Conservation (phyloP, 192 early-diverging fungal species). For the Entomortierella parvispora region DNA sequence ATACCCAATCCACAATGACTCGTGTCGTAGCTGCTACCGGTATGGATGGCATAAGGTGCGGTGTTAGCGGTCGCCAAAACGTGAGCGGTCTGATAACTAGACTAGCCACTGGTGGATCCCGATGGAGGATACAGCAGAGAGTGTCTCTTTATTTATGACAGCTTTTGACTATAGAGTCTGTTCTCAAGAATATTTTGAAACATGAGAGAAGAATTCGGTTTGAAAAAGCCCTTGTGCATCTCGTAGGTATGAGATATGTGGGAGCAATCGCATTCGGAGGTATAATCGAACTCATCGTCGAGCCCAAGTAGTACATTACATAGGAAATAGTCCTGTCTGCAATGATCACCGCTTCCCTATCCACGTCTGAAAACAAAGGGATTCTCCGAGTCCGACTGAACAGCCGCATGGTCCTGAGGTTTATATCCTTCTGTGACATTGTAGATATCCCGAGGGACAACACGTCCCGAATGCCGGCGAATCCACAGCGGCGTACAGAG, state of each 20-base stretch:
- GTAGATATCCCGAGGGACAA: slow-evolving; percentile 15
- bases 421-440: slow-evolving; percentile 12
- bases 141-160: too few relatives aligned
- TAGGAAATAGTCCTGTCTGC: neutral
- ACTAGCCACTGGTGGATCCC: too few relatives aligned
- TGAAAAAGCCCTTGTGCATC: slow-evolving; percentile 12
- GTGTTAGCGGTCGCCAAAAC: too few relatives aligned
- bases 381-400: neutral
- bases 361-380: slow-evolving; percentile 10
- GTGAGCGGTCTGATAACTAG: too few relatives aligned
- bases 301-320: neutral
- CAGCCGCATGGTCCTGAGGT: slow-evolving; percentile 11
- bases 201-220: neutral
- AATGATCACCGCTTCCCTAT: slow-evolving; percentile 6
- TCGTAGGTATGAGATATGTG: neutral
- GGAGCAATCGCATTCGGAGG: slow-evolving; percentile 1
- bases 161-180: too few relatives aligned
- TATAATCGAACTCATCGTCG: slow-evolving; percentile 1
- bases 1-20: too few relatives aligned
- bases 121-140: too few relatives aligned
- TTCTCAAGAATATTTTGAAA: too few relatives aligned
- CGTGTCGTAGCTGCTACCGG: too few relatives aligned
- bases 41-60: too few relatives aligned
- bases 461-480: slow-evolving; percentile 3
- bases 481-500: slow-evolving; percentile 14